Evolutionary conservation across 2,329 filamentous ascomycete genomes (phyloP).

Genomic region (Camptophora hylomeconis): DNA sequence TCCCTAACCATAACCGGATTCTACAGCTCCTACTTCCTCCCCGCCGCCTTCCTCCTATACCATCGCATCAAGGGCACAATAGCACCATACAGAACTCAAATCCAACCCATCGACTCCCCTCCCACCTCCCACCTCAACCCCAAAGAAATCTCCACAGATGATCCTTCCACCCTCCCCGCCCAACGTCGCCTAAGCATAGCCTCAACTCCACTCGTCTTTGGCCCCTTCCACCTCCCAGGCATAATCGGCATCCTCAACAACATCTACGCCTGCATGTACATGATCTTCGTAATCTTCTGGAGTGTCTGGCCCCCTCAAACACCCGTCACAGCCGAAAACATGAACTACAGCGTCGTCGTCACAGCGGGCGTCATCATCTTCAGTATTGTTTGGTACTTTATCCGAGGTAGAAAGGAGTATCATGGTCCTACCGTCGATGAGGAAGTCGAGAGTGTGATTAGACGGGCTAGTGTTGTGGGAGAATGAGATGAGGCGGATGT

Average conservation of each 20-base stretch:
- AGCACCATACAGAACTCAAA: slow-evolving; percentile 20
- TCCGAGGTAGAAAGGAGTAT: slow-evolving; percentile 31
- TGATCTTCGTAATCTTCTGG: slow-evolving; percentile 44
- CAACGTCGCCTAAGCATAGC: slow-evolving; percentile 11
- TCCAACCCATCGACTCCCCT: too few relatives aligned
- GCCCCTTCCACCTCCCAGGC: slow-evolving; percentile 42
- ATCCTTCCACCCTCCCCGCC: not conserved
- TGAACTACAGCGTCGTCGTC: slow-evolving; percentile 38
- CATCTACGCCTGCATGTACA: slow-evolving; percentile 39
- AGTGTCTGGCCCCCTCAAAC: slow-evolving; percentile 35
- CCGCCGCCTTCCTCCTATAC: slow-evolving; percentile 22
- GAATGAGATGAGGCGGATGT: not conserved
- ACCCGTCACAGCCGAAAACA: slow-evolving; percentile 23
- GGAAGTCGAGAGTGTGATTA: slow-evolving; percentile 11
- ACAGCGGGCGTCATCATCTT: slow-evolving; percentile 31
- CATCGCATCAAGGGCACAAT: slow-evolving; percentile 25
- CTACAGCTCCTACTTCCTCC: slow-evolving; percentile 24
- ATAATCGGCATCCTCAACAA: slow-evolving; percentile 42
- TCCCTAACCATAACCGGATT: slow-evolving; percentile 24
- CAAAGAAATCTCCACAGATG: slow-evolving; percentile 1
- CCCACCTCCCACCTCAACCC: slow-evolving; percentile 3
- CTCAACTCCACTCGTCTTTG: slow-evolving; percentile 34
- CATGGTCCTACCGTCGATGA: slow-evolving; percentile 31
- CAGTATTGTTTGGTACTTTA: slow-evolving; percentile 34
- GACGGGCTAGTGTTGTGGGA: slow-evolving; percentile 1